Conservation (phyloP, 2,329 filamentous ascomycete species). For the Alternaria metachromatica region DNA sequence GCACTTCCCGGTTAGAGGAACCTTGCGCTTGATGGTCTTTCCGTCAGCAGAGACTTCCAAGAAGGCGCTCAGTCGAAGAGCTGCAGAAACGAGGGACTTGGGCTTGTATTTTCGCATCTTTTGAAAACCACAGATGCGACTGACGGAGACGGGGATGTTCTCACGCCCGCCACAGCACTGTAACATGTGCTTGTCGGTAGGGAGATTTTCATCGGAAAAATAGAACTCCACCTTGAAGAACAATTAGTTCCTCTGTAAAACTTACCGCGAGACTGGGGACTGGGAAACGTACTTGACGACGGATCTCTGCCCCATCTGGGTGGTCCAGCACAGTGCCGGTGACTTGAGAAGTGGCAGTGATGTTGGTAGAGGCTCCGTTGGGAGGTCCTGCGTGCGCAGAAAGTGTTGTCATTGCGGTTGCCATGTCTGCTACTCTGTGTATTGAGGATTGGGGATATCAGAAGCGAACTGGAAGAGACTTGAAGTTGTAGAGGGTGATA, state of each 20-base stretch:
- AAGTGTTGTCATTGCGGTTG: neutral
- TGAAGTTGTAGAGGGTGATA: neutral
- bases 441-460: neutral
- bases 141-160: conserved; percentile 53
- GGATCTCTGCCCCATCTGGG: conserved; percentile 37
- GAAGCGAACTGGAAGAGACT: neutral
- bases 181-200: conserved; percentile 52
- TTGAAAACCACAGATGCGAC: conserved; percentile 52
- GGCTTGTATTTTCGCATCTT: conserved; percentile 57
- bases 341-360: neutral
- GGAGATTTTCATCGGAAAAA: conserved; percentile 58
- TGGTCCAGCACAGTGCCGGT: conserved; percentile 20
- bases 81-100: conserved; percentile 45
- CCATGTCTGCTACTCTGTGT: conserved; percentile 1
- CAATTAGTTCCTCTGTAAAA: conserved; percentile 1
- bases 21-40: conserved; percentile 52
- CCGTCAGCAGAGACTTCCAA: conserved; percentile 52
- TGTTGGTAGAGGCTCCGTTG: neutral
- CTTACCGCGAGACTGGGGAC: neutral
- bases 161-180: conserved; percentile 49
- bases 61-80: conserved; percentile 51
- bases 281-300: conserved; percentile 32
- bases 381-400: neutral
- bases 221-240: conserved; percentile 55
- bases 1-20: conserved; percentile 46